These are phyloP conservation scores for Samsoniella hepiali DNA, from an alignment of 2,329 filamentous ascomycete genomes.

Conservation along the genomic window DNA sequence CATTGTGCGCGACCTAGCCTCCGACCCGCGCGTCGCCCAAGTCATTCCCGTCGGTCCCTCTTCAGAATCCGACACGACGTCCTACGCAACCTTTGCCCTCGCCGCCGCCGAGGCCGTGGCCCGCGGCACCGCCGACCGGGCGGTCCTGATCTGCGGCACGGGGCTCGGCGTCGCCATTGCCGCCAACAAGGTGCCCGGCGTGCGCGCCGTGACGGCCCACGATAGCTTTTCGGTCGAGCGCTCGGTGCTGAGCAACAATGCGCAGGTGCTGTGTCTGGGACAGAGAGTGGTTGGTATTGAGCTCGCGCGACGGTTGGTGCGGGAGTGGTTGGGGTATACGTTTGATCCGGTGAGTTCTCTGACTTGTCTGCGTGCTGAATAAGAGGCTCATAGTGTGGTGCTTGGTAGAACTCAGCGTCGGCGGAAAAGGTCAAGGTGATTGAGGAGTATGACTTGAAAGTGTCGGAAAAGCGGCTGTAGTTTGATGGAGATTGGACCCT, in stretches of 20 bases:
- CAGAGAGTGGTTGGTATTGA: conserved; percentile 80
- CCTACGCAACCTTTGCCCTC: conserved; percentile 76
- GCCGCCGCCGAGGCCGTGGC: conserved; percentile 63
- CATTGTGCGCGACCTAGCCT: conserved; percentile 68
- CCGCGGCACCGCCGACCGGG: conserved; percentile 67
- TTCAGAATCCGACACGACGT: conserved; percentile 65
- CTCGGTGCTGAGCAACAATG: conserved; percentile 77
- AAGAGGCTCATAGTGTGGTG: neutral
- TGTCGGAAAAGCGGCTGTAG: neutral
- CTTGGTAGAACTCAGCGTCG: neutral
- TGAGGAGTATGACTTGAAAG: neutral
- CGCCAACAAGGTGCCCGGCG: conserved; percentile 84
- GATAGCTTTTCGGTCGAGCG: conserved; percentile 82
- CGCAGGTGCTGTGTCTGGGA: conserved; percentile 82
- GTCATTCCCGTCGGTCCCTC: conserved; percentile 73
- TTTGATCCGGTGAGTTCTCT: conserved; percentile 57
- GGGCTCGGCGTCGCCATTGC: conserved; percentile 82
- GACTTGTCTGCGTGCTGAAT: no score
- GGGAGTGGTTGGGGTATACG: conserved; percentile 77
- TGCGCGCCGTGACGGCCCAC: conserved; percentile 81
- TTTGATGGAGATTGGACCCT: neutral
- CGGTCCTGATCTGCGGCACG: conserved; percentile 79
- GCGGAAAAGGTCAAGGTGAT: neutral
- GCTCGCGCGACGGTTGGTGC: conserved; percentile 70
- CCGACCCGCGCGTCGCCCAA: conserved; percentile 61